These are phyloP conservation scores for Zoysia japonica DNA, from an alignment of 176 grass and related monocot genomes.

Conservation along the genomic window DNA sequence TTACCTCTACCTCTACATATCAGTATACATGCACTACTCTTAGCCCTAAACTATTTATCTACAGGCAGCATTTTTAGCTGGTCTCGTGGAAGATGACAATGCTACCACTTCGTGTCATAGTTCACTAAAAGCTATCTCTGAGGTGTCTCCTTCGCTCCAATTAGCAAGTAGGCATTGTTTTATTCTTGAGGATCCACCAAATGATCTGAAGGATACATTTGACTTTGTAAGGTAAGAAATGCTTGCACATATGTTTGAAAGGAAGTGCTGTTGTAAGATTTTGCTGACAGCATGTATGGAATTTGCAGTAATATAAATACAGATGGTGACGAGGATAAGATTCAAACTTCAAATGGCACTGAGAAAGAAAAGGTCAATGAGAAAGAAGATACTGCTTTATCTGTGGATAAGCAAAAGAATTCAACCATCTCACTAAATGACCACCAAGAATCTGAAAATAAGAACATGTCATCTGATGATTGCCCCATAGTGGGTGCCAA, in stretches of 20 bases:
- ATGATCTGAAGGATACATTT: slow-evolving; percentile 54
- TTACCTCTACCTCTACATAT: not conserved
- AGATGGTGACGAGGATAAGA: slow-evolving; percentile 43
- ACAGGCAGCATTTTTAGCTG: slow-evolving; percentile 84
- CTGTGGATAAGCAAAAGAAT: slow-evolving; percentile 50
- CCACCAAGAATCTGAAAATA: slow-evolving; percentile 43
- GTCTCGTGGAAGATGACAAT: slow-evolving; percentile 68
- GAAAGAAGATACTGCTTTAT: slow-evolving; percentile 44
- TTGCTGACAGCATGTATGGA: slow-evolving; percentile 38
- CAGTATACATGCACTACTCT: slow-evolving; percentile 6
- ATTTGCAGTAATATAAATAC: slow-evolving; percentile 53
- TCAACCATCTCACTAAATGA: slow-evolving; percentile 39
- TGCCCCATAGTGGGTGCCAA: slow-evolving; percentile 19
- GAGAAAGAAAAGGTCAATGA: slow-evolving; percentile 40
- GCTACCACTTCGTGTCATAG: slow-evolving; percentile 66
- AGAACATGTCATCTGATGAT: slow-evolving; percentile 34
- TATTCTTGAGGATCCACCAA: slow-evolving; percentile 86
- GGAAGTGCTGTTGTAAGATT: slow-evolving; percentile 13
- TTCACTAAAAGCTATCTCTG: slow-evolving; percentile 91
- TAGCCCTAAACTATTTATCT: slow-evolving; percentile 42
- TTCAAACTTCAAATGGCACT: slow-evolving; percentile 36
- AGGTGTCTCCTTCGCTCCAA: slow-evolving; percentile 76
- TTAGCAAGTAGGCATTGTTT: slow-evolving; percentile 94
- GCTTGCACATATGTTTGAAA: slow-evolving; percentile 27
- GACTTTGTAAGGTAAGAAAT: slow-evolving; percentile 55